Base-by-base conservation (phyloP, 305 asterid genomes). In the Salvia sclarea region DNA sequence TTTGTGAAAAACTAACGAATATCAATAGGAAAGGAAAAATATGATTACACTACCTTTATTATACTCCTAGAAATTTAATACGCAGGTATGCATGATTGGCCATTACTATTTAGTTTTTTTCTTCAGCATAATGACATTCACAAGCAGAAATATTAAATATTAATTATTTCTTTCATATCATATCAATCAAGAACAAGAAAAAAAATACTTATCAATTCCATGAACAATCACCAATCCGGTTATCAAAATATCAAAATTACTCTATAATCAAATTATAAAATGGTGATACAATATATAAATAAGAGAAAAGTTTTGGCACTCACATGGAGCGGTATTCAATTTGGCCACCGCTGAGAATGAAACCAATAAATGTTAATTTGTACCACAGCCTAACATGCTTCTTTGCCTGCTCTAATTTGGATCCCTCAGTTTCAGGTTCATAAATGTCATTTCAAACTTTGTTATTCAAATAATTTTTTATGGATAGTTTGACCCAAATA, bases 341-440 rank as follows among this genome's bases (percentile, higher is more conserved):
- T 37, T 35, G 9, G 40, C 13, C 43, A 56, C 30, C 41, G 41
- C 8, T 31, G 44, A 8, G n/a, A 21, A 21, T 4, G 44, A 63
- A 28, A 44, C 30, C 55, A 44, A 63, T 28, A 25, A 45, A 63
- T 62, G 68, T 63, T n/a, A n/a, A n/a, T n/a, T 63, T 25, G 68
- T 45, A 63, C 44, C 41, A 25, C 44, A 14, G 10, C 61, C 57
- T 28, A 52, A 21, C 37, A 35, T 24, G 48, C 37, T 64, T 33
- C 9, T 64, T 64, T 64, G 49, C 47, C 45, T 64, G 24, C 60
- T 35, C 37, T 31, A 11, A 64, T 18, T 49, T 18, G 61, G 49
- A 20, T 49, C 24, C 35, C 7, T 7, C 10, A n/a, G n/a, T 62
- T 62, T 61, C 25, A 8, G 38, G 16, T 44, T 62, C 17, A 59